Evolutionary conservation across 495 filamentous ascomycete genomes (phyloP).

Genomic region (Daldinia decipiens): DNA sequence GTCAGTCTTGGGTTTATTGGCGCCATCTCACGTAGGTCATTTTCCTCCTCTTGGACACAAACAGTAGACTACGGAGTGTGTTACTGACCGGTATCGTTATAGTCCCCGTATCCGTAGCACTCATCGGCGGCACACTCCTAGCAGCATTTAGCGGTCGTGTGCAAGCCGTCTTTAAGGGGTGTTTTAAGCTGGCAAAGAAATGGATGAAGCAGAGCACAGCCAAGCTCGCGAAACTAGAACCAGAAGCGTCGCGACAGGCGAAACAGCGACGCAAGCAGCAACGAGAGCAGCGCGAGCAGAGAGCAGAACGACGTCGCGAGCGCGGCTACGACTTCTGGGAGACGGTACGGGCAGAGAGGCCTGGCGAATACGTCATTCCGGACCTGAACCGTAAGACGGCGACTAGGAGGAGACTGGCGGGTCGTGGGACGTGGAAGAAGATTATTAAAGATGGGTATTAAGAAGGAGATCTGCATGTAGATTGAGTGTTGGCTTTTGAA

Average conservation of each 20-base stretch:
- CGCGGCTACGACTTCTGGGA: slow-evolving; percentile 59
- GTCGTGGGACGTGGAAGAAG: slow-evolving; percentile 32
- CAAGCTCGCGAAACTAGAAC: slow-evolving; percentile 42
- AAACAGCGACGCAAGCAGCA: slow-evolving; percentile 41
- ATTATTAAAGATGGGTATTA: slow-evolving; percentile 28
- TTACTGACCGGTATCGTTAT: slow-evolving; percentile 16
- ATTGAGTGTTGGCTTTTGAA: slow-evolving; percentile 8
- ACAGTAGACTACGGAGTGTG: not conserved
- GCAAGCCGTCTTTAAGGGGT: slow-evolving; percentile 46
- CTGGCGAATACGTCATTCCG: slow-evolving; percentile 53
- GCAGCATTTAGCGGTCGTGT: slow-evolving; percentile 56
- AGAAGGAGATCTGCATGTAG: not conserved
- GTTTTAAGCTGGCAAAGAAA: slow-evolving; percentile 33
- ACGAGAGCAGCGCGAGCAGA: slow-evolving; percentile 40
- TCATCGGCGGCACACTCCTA: slow-evolving; percentile 54
- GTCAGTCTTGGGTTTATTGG: slow-evolving; percentile 52
- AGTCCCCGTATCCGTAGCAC: slow-evolving; percentile 52
- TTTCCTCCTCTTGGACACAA: not conserved
- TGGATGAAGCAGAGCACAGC: slow-evolving; percentile 26
- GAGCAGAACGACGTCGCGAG: slow-evolving; percentile 46
- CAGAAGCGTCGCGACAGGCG: slow-evolving; percentile 42
- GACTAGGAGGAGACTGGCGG: slow-evolving; percentile 21
- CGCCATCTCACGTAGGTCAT: slow-evolving; percentile 49
- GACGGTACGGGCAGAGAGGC: slow-evolving; percentile 49
- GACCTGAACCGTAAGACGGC: slow-evolving; percentile 51